phyloP scores from a whole-genome alignment of 148 eudicot species.

The Cornus florida region DNA sequence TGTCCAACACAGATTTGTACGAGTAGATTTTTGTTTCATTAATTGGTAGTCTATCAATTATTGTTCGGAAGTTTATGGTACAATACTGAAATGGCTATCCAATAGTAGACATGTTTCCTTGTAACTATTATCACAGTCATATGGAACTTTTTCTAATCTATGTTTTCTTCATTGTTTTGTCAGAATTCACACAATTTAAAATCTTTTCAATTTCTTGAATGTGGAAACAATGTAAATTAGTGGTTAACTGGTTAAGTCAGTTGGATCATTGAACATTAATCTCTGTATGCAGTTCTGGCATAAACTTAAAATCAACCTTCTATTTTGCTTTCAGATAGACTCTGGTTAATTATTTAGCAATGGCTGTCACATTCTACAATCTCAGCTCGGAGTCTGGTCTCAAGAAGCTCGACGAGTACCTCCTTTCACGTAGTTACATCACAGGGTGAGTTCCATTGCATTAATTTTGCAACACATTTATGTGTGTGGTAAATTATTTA shows the following conservation, averaged over 20 bases:
- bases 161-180: too few relatives aligned
- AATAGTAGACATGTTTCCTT: too few relatives aligned
- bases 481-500: background rate
- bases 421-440: conserved; percentile 80
- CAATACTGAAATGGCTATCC: too few relatives aligned
- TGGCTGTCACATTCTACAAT: conserved; percentile 69
- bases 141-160: background rate
- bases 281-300: background rate
- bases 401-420: conserved; percentile 87
- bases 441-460: conserved; percentile 52
- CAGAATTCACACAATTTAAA: too few relatives aligned
- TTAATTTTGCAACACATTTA: background rate
- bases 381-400: conserved; percentile 68
- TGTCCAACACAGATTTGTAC: too few relatives aligned
- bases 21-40: too few relatives aligned
- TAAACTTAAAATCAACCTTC: background rate
- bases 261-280: background rate
- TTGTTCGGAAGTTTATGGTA: too few relatives aligned
- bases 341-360: conserved; percentile 21
- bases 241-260: too few relatives aligned
- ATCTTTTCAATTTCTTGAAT: background rate
- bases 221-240: background rate
- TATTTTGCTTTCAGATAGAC: conserved; percentile 9
- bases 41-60: too few relatives aligned
- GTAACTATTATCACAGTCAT: background rate